Evolutionary conservation across 2,329 filamentous ascomycete species (phyloP).

Genomic region (Pseudogymnoascus sp.): DNA sequence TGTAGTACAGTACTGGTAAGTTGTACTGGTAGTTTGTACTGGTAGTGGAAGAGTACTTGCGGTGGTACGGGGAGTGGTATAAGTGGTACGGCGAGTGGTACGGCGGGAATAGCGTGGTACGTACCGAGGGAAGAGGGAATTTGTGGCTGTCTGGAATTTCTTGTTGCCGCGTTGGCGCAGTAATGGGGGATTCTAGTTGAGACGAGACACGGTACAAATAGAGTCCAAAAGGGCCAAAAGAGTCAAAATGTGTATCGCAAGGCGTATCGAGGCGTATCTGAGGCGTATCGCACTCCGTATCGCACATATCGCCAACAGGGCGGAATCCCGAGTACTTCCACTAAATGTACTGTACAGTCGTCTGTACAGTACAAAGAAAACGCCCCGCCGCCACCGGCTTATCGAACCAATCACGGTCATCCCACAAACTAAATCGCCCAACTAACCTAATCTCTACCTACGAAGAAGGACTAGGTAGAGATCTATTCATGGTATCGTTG

Average conservation of each 20-base stretch:
- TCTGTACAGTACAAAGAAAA: not conserved
- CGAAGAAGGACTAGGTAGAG: not conserved
- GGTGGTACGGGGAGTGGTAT: too few relatives aligned
- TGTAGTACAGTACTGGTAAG: not conserved
- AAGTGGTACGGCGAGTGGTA: not conserved
- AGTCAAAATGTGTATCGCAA: too few relatives aligned
- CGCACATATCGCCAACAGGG: not conserved
- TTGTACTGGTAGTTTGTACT: not conserved
- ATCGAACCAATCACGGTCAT: not conserved
- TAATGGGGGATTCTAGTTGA: not conserved
- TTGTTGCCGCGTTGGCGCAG: constrained; percentile 4
- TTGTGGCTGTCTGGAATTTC: not conserved
- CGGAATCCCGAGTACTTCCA: not conserved
- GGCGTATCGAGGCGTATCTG: too few relatives aligned
- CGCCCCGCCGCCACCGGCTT: not conserved
- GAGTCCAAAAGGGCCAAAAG: not conserved
- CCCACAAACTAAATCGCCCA: constrained; percentile 8
- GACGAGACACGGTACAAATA: not conserved
- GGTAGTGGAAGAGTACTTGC: not conserved
- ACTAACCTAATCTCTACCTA: not conserved
- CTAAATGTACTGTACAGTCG: not conserved
- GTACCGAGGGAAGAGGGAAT: constrained; percentile 2
- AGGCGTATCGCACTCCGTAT: not conserved
- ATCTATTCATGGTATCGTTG: not conserved
- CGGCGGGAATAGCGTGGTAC: not conserved